These are phyloP conservation scores for Candida piceae DNA, from an alignment of 805 yeast species.

Conservation along the genomic window DNA sequence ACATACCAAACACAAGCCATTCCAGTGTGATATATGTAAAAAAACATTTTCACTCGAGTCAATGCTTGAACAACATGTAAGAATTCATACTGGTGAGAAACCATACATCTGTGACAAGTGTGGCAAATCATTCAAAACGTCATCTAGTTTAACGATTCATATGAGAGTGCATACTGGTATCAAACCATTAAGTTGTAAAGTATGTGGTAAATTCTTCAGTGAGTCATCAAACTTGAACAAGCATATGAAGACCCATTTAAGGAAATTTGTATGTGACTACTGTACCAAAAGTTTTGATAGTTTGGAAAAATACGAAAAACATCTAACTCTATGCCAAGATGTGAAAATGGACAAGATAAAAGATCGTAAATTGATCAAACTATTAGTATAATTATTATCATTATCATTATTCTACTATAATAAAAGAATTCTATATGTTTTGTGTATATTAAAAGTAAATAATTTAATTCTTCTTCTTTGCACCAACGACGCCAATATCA, in stretches of 20 bases:
- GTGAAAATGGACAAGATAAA: constrained; percentile 13
- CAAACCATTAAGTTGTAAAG: constrained; percentile 75
- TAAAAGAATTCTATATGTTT: too few species aligned
- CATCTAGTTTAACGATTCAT: constrained; percentile 80
- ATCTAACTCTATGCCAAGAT: constrained; percentile 29
- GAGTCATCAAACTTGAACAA: constrained; percentile 87
- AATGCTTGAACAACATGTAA: constrained; percentile 72
- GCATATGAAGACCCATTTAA: constrained; percentile 75
- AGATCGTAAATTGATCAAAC: not conserved
- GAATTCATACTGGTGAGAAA: constrained; percentile 86
- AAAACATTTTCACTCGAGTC: constrained; percentile 71
- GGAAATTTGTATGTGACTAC: constrained; percentile 43
- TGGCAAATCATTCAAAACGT: constrained; percentile 74
- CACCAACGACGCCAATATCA: constrained; percentile 34
- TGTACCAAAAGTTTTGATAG: constrained; percentile 52
- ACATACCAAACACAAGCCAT: constrained; percentile 84
- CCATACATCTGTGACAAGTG: constrained; percentile 76
- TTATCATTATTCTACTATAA: too few species aligned
- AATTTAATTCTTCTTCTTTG: constrained; percentile 4
- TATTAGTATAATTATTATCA: too few species aligned
- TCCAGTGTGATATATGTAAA: constrained; percentile 63
- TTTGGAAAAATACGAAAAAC: constrained; percentile 37
- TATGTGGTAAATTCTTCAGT: constrained; percentile 79
- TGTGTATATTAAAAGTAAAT: too few species aligned
- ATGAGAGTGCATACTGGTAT: constrained; percentile 85